Evolutionary conservation across 2,329 filamentous ascomycete genomes (phyloP).

Genomic region (Stromatinia cepivora): DNA sequence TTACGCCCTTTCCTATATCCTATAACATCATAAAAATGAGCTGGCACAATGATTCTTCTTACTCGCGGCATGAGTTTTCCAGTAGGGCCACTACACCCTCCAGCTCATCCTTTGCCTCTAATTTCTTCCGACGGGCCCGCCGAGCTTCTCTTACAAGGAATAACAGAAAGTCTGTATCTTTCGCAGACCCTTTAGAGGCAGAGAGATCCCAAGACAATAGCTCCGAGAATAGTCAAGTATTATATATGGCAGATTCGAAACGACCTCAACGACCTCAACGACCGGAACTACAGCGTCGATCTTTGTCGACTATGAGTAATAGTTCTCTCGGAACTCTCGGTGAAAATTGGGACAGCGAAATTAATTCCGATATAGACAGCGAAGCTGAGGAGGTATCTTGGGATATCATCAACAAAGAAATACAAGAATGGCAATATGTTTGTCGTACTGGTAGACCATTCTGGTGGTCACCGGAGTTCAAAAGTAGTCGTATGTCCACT

Average conservation of each 20-base stretch:
- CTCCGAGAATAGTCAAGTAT: conserved; percentile 34
- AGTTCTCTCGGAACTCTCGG: conserved; percentile 24
- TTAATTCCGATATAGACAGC: conserved; percentile 16
- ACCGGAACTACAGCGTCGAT: conserved; percentile 25
- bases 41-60: conserved; percentile 13
- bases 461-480: conserved; percentile 40
- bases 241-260: conserved; percentile 30
- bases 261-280: conserved; percentile 12
- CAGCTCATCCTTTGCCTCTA: neutral
- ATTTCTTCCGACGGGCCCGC: conserved; percentile 16
- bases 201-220: conserved; percentile 21
- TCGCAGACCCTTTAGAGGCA: conserved; percentile 3
- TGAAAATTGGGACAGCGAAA: conserved; percentile 23
- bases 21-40: conserved; percentile 13
- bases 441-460: conserved; percentile 39
- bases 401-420: conserved; percentile 38
- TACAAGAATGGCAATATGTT: conserved; percentile 40
- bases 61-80: conserved; percentile 15
- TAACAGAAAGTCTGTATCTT: conserved; percentile 17
- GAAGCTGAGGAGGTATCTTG: conserved; percentile 31
- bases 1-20: conserved; percentile 5
- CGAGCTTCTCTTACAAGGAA: conserved; percentile 20
- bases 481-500: conserved; percentile 28
- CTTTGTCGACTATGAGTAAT: conserved; percentile 37
- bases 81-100: neutral